Conservation (phyloP, 441 rosid species). For the Cnidoscolus chayamansa region DNA sequence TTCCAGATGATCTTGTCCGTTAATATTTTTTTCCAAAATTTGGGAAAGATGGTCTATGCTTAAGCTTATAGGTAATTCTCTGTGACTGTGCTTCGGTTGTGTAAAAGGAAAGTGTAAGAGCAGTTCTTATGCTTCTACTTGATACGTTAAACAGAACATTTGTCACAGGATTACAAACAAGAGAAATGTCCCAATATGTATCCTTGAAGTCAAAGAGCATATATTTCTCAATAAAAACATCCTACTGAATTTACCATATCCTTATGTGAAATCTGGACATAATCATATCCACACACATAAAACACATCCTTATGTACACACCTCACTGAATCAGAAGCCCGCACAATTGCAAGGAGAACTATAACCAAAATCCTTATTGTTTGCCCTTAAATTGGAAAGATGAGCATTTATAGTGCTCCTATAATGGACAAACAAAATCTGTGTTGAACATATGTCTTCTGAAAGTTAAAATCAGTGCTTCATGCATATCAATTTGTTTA, state of each 20-base stretch:
- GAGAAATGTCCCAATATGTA: background rate
- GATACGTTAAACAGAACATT: background rate
- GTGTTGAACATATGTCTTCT: background rate
- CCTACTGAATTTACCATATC: background rate
- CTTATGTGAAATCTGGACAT: background rate
- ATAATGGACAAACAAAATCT: background rate
- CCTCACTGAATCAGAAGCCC: background rate
- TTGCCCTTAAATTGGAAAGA: background rate
- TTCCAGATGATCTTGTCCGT: no score
- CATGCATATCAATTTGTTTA: background rate
- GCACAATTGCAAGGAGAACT: background rate
- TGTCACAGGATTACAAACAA: background rate
- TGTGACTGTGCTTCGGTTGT: no score
- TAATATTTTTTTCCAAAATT: no score
- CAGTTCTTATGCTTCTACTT: no score
- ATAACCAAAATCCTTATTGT: background rate
- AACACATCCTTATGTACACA: background rate
- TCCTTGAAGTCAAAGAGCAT: background rate
- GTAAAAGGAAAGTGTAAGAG: no score
- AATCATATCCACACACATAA: background rate
- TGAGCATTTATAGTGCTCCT: background rate
- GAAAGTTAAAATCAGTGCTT: background rate
- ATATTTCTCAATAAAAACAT: background rate
- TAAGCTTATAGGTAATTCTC: no score
- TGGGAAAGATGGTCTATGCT: no score